phyloP scores from a whole-genome alignment of 768 basidiomycete genomes.

The Ramaria rubella region DNA sequence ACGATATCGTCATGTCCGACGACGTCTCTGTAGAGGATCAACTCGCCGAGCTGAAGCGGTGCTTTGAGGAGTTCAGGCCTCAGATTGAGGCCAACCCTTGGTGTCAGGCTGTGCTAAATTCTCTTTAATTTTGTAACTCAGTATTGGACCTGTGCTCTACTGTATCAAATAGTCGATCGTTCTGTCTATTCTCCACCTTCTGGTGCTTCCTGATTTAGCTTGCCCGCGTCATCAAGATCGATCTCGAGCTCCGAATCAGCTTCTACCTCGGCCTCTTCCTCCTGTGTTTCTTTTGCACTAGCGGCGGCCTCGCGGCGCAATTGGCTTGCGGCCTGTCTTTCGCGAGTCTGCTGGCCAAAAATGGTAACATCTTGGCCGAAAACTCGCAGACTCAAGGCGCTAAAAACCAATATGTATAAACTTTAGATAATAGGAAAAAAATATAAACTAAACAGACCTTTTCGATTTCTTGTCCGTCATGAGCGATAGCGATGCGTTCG shows the following conservation, averaged over 20 bases:
- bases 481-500: conserved; percentile 74
- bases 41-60: conserved; percentile 48
- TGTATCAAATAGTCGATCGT: neutral
- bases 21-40: conserved; percentile 35
- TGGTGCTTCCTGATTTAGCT: neutral
- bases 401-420: conserved; percentile 29
- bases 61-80: conserved; percentile 58
- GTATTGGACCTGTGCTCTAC: neutral
- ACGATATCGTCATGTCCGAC: conserved; percentile 49
- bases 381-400: conserved; percentile 80
- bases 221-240: neutral
- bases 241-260: neutral
- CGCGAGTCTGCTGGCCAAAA: conserved; percentile 23
- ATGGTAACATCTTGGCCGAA: conserved; percentile 75
- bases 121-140: conserved; percentile 23
- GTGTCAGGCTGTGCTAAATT: conserved; percentile 54
- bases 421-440: neutral
- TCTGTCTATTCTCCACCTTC: neutral
- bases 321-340: conserved; percentile 2
- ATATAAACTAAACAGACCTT: conserved; percentile 43
- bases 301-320: conserved; percentile 5
- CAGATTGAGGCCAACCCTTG: conserved; percentile 74
- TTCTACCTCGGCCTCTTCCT: neutral
- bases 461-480: conserved; percentile 98
- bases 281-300: neutral